These are phyloP conservation scores for Zizania palustris DNA, from an alignment of 202 grass and related monocot genomes.

Conservation along the genomic window DNA sequence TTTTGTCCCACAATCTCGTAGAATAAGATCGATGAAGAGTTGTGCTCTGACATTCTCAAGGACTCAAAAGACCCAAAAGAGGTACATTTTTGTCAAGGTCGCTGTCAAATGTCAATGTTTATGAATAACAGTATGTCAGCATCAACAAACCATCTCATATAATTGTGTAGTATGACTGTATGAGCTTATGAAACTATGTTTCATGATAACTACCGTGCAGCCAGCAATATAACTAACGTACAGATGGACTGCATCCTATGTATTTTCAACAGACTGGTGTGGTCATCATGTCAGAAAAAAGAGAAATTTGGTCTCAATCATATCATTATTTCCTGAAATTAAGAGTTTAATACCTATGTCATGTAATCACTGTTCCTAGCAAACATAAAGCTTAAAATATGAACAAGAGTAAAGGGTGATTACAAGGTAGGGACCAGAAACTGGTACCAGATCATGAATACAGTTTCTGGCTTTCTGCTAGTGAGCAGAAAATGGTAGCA, in stretches of 20 bases:
- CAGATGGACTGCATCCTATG: neutral
- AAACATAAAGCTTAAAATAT: neutral
- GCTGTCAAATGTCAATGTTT: constrained; percentile 4
- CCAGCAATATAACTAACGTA: neutral
- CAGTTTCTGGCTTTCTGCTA: no score
- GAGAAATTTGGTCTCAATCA: neutral
- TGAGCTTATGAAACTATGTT: neutral
- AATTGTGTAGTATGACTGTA: neutral
- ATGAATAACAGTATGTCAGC: neutral
- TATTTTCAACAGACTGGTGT: neutral
- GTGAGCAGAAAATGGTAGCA: no score
- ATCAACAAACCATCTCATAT: neutral
- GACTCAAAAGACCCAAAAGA: neutral
- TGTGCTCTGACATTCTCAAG: neutral
- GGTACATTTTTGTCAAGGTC: neutral
- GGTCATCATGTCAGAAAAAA: neutral
- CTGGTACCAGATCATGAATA: neutral
- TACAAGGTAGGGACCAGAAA: neutral
- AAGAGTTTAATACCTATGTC: neutral
- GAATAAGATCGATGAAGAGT: neutral
- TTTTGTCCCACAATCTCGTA: neutral
- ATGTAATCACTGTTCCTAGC: neutral
- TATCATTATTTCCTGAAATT: neutral
- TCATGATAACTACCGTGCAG: neutral
- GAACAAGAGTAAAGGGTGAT: neutral